Evolutionary conservation across 768 basidiomycete species (phyloP).

Genomic region (Gymnopilus dilepis): DNA sequence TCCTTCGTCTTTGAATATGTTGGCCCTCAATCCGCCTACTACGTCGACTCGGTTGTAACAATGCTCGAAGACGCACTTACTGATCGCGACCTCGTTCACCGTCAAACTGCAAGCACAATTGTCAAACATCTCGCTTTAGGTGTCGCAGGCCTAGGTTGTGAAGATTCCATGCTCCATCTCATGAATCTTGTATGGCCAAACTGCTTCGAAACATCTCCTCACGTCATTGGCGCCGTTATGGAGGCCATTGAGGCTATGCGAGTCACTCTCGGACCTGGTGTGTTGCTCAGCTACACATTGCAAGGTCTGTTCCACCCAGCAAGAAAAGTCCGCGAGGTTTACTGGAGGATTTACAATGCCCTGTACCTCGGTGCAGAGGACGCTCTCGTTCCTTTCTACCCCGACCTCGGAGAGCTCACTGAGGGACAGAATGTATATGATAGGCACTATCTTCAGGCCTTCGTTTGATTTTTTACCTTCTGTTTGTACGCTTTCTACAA

Average conservation of each 20-base stretch:
- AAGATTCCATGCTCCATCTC: conserved; percentile 96
- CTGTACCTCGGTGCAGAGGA: conserved; percentile 91
- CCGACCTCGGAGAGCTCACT: conserved; percentile 86
- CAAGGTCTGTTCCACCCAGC: conserved; percentile 98
- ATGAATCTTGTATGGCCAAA: conserved; percentile 99
- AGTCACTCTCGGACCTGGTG: conserved; percentile 92
- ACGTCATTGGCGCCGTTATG: conserved; percentile 98
- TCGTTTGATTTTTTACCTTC: conserved; percentile 57
- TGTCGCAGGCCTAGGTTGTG: conserved; percentile 95
- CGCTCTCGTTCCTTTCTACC: conserved; percentile 94
- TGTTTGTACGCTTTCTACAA: conserved; percentile 4
- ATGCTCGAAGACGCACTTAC: conserved; percentile 99
- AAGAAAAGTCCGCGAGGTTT: conserved; percentile 95
- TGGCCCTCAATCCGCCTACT: conserved; percentile 95
- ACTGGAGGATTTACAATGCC: conserved; percentile 96
- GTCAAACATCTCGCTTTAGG: conserved; percentile 98
- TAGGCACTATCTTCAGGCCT: conserved; percentile 82
- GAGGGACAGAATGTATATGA: conserved; percentile 92
- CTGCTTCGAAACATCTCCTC: conserved; percentile 97
- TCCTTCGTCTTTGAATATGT: conserved; percentile 99
- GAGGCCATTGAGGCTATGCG: conserved; percentile 98
- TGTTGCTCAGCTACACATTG: conserved; percentile 88
- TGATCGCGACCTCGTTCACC: conserved; percentile 96
- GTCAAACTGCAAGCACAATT: conserved; percentile 97
- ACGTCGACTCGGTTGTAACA: conserved; percentile 95